Conservation (phyloP, 78 protist species). For the Speleostelium caveatum region DNA sequence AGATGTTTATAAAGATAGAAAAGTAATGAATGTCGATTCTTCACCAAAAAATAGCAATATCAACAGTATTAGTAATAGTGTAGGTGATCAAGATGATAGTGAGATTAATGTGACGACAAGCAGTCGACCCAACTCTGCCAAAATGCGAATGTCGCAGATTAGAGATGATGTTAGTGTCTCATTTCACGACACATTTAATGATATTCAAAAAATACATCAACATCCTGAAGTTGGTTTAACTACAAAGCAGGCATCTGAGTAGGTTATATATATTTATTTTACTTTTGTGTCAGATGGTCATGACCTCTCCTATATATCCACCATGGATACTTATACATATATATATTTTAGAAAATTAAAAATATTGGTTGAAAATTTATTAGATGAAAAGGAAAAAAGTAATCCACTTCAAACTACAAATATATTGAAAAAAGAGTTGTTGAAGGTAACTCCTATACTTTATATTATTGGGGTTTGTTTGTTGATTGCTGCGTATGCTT, state of each 20-base stretch:
- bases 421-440: slow-evolving; percentile 20
- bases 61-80: too few species aligned
- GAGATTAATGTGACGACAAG: too few species aligned
- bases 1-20: too few species aligned
- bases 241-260: slow-evolving; percentile 48
- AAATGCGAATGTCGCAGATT: too few species aligned
- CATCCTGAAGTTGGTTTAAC: slow-evolving; percentile 71
- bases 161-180: slow-evolving; percentile 62
- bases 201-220: slow-evolving; percentile 66
- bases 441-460: slow-evolving; percentile 60
- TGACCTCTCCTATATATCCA: not conserved
- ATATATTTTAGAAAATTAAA: slow-evolving; percentile 25
- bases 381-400: slow-evolving; percentile 38
- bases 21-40: too few species aligned
- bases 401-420: slow-evolving; percentile 18
- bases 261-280: not conserved
- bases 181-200: slow-evolving; percentile 38
- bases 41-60: too few species aligned
- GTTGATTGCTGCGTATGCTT: slow-evolving; percentile 44
- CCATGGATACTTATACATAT: not conserved
- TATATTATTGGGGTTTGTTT: slow-evolving; percentile 32
- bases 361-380: slow-evolving; percentile 25
- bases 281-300: not conserved
- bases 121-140: too few species aligned
- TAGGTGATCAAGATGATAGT: too few species aligned